Evolutionary conservation across 768 basidiomycete species (phyloP), one percentile per base, ranked within the genome.

Genomic region (Russula abietina): DNA sequence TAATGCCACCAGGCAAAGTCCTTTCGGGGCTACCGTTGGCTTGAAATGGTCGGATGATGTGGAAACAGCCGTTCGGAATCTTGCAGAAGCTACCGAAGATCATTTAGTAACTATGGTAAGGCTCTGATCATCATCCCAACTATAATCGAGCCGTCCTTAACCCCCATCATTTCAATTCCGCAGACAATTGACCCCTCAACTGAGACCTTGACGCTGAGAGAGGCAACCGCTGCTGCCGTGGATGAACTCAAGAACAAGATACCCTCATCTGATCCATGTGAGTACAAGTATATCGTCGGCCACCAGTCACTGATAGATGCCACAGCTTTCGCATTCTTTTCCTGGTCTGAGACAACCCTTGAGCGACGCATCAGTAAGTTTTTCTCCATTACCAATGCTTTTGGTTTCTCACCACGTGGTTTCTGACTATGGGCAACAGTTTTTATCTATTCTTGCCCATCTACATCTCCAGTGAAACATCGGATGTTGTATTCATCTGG

Each of bases 381-480:
- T 4, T 14, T 30, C 14, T 16, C 62, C 62, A 28, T 51, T 45
- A 48, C 53, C 22, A 12, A 58, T 17, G 48, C 41, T 61, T 32
- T 55, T 38, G 53, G 53, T 45, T 14, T 45, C 60, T 52, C n/a
- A n/a, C n/a, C n/a, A n/a, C n/a, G n/a, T n/a, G n/a, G 53, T 45
- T 14, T 45, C 60, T 52, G 36, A 65, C 28, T 10, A 14, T 28
- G 33, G n/a, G 8, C 65, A 12, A 36, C 12, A 93, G 89, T 90
- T 55, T 94, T 93, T 74, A 89, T 97, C 60, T 98, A 98, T 74
- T 89, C 89, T 22, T 98, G 95, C 72, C 95, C 95, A 0, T 81
- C 86, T 3, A 70, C 74, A 16, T 91, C 89, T 7, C 89, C 90
- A 1, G 80, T 97, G 75, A 92, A 91, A 70, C 79, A 86, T 64